Base-by-base conservation (phyloP, 345 rosid genomes). In the Eucalyptus cloeziana region DNA sequence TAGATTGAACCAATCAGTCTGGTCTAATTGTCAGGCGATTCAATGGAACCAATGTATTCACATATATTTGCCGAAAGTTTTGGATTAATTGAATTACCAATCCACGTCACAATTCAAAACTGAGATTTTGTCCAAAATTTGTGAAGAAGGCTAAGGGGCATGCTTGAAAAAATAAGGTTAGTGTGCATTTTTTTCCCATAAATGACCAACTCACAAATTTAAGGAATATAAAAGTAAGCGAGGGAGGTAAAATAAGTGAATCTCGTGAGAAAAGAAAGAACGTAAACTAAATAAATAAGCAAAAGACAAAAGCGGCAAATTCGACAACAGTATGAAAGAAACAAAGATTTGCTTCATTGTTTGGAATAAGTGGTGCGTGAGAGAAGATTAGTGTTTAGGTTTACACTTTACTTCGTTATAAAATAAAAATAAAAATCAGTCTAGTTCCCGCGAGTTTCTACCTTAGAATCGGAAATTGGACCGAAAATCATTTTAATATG, bases 1-100 rank as follows among this genome's bases (percentile, higher is more conserved):
- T 52, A 52, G 10, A 52, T 52, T 2, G 0, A 21, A 52, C 10
- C 10, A 52, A 52, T 0, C 1, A 0, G 1, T 52, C 10, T 52
- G 4, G 25, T 52, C 58, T 2, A 52, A 21, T 52, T 52, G 1
- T 3, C 2, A 0, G 0, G 58, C 0, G 1, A 2, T 19, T 21
- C 25, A 52, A 52, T 52, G 3, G 25, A 52, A 52, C 25, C 58
- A 1, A 52, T 8, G 58, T 52, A 52, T 52, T 52, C 2, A 21
- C 58, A 52, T 52, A 52, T 21, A 8, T 21, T 19, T 10, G 25
- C 0, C 1, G 10, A 21, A 52, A 21, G 25, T 52, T 52, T 21
- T 52, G 10, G 58, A 52, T 52, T 3, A 2, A 52, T 8, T 52
- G 58, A 52, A 52, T 8, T 52, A 52, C 25, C 58, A 52, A 52